Base-by-base conservation (phyloP, 202 grass and related monocot genomes). In the Carex arenaria region DNA sequence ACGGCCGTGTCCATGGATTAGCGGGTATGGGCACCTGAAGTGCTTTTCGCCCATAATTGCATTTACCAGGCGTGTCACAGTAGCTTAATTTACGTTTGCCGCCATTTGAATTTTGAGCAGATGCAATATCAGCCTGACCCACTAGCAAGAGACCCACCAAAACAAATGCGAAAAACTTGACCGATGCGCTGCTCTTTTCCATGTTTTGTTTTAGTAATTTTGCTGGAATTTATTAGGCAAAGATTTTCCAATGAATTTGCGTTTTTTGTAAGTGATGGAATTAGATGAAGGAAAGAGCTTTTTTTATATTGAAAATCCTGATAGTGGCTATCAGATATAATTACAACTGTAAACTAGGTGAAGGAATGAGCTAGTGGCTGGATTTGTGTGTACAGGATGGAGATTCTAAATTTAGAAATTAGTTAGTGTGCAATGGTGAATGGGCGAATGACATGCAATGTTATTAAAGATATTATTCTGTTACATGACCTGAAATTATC, bases 81-180 rank as follows among this genome's bases (percentile, higher is more conserved):
- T 19, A 45, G 2, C 4, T 70, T 3, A 43, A 10, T 8, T 1
- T 10, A 2, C 6, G 6, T 1, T 9, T 1, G 0, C 6, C 1
- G 10, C 3, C 17, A 9, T 20, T 71, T 3, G 40, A n/a, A 71
- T n/a, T 31, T 68, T 42, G 0, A 36, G 73, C 72, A 30, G 15
- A 9, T n/a, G 73, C 15, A 36, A 57, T 54, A 15, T 56, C 45
- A 77, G 15, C 26, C 28, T 77, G 73, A 77, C 28, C 30, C 26
- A 32, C 72, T 2, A 77, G 72, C 51, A 77, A 77, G 15, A 77
- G 14, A 26, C 72, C 72, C 23, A 77, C 28, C 52, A 77, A n/a
- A 31, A 77, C 3, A 3, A 77, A 55, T 26, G 30, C 52, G 1
- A 36, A 3, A 18, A 77, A 59, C 26, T 34, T 53, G 32, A 77